phyloP scores from a whole-genome alignment of 2,329 filamentous ascomycete species.

The Diatrype stigma region DNA sequence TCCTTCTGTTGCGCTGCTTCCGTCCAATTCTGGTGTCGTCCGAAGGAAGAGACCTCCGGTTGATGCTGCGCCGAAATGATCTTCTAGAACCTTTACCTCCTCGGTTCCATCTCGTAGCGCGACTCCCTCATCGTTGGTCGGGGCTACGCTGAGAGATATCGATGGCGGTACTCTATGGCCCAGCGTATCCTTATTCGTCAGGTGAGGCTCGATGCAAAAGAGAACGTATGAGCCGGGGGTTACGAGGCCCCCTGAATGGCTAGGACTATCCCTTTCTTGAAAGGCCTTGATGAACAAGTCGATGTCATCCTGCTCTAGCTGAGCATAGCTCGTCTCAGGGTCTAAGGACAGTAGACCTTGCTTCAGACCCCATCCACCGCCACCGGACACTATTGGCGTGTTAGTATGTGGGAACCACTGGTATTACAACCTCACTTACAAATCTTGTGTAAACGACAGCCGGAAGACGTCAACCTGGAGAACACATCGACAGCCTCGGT shows the following conservation, averaged over 20 bases:
- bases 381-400: conserved; percentile 60
- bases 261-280: conserved; percentile 26
- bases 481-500: conserved; percentile 25
- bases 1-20: background rate
- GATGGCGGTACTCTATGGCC: conserved; percentile 7
- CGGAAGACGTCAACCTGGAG: conserved; percentile 32
- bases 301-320: conserved; percentile 47
- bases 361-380: conserved; percentile 80
- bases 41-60: conserved; percentile 53
- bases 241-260: conserved; percentile 50
- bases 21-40: conserved; percentile 5
- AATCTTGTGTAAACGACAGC: conserved; percentile 44
- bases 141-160: conserved; percentile 21
- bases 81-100: conserved; percentile 22
- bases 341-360: conserved; percentile 75
- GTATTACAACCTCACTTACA: conserved; percentile 29
- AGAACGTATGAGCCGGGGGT: conserved; percentile 62
- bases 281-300: conserved; percentile 50
- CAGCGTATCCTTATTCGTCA: conserved; percentile 8
- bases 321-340: conserved; percentile 55
- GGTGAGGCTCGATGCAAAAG: conserved; percentile 51
- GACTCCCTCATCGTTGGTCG: conserved; percentile 13
- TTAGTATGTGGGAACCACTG: conserved; percentile 18
- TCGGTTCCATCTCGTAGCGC: conserved; percentile 14
- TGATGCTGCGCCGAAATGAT: conserved; percentile 60